These are phyloP conservation scores for Sugiyamaella sp. DNA, from an alignment of 1,139 yeast genomes.

Conservation along the genomic window DNA sequence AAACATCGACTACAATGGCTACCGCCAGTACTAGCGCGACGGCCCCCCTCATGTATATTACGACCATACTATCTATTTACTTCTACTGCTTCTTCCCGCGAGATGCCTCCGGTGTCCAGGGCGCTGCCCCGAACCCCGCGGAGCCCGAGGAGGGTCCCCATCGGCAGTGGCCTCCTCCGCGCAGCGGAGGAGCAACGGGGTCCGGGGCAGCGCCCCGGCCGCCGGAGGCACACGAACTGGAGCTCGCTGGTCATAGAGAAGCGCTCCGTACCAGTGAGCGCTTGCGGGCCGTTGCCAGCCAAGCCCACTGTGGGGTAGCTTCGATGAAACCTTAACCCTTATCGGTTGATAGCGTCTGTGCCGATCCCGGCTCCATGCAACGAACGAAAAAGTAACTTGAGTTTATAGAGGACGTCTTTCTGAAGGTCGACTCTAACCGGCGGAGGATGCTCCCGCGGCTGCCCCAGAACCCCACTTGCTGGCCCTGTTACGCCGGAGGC, in stretches of 20 bases:
- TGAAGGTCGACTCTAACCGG: neutral
- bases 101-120: too few relatives aligned
- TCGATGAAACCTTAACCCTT: neutral
- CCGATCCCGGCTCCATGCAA: neutral
- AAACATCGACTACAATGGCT: constrained; percentile 32
- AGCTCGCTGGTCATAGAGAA: too few relatives aligned
- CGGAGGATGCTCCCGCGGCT: neutral
- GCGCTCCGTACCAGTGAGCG: too few relatives aligned
- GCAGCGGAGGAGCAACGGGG: too few relatives aligned
- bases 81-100: too few relatives aligned
- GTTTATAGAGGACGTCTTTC: neutral
- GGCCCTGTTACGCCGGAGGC: too few relatives aligned
- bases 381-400: neutral
- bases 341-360: neutral
- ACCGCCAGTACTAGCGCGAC: constrained; percentile 30
- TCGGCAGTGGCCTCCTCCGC: neutral
- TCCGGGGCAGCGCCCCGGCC: too few relatives aligned
- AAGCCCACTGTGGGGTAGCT: neutral
- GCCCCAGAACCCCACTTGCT: neutral
- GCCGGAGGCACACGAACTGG: too few relatives aligned
- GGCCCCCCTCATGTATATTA: constrained; percentile 10
- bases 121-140: too few relatives aligned
- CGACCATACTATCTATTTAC: neutral
- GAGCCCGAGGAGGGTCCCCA: too few relatives aligned
- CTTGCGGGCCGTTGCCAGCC: neutral